These are phyloP conservation scores for Cynanchum wilfordii DNA, from an alignment of 257 asterid genomes.

Conservation along the genomic window DNA sequence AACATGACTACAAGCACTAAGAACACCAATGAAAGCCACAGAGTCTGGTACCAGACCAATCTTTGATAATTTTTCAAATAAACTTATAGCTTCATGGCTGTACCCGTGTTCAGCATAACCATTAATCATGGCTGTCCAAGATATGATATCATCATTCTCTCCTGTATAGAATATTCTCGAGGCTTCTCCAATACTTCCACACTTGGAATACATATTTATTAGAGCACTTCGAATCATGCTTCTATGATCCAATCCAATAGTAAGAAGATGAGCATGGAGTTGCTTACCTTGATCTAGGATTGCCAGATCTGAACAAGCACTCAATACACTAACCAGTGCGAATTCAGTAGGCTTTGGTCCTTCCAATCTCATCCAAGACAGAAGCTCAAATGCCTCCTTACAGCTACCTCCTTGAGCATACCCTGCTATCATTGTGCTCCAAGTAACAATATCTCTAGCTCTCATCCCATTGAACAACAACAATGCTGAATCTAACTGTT, in stretches of 20 bases:
- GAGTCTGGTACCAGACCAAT: constrained; percentile 70
- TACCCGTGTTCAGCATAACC: constrained; percentile 91
- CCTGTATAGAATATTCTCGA: constrained; percentile 34
- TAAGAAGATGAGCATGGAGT: constrained; percentile 67
- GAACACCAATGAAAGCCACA: constrained; percentile 73
- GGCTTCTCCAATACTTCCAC: constrained; percentile 73
- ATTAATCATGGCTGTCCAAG: constrained; percentile 91
- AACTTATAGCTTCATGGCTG: constrained; percentile 68
- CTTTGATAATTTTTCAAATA: constrained; percentile 47
- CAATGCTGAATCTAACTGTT: constrained; percentile 40
- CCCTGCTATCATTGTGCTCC: constrained; percentile 88
- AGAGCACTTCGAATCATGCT: constrained; percentile 51
- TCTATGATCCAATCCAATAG: constrained; percentile 54
- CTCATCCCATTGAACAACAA: constrained; percentile 47
- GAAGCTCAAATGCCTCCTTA: constrained; percentile 66
- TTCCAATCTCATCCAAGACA: constrained; percentile 67
- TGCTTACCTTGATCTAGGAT: constrained; percentile 82
- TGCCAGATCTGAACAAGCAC: constrained; percentile 71
- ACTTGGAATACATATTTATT: constrained; percentile 80
- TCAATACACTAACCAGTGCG: constrained; percentile 67
- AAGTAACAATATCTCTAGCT: constrained; percentile 64
- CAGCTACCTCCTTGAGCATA: constrained; percentile 70
- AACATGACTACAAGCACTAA: constrained; percentile 79
- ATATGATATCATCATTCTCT: constrained; percentile 51
- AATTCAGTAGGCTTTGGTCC: constrained; percentile 84